Percentiles rank a stretch among this genome's conserved stretches.
Conservation (phyloP, 2,329 filamentous ascomycete genomes). For the Plenodomus tracheiphilus region DNA sequence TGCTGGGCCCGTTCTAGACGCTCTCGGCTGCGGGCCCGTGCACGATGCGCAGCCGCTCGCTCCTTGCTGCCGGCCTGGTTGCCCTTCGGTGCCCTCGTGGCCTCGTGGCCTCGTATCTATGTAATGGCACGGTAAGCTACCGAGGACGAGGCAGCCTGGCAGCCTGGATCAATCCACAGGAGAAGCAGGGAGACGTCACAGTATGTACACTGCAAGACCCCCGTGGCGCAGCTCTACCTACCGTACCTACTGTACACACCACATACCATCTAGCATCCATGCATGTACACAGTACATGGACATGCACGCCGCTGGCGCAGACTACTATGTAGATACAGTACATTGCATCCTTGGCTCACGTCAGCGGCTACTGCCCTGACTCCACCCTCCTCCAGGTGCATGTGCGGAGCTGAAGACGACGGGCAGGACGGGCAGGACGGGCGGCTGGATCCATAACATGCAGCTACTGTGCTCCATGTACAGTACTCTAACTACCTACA, state of each 20-base stretch:
- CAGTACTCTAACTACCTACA: too few species aligned
- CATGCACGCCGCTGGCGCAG: not conserved
- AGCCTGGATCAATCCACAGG: too few species aligned
- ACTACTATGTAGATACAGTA: not conserved
- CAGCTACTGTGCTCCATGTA: too few species aligned
- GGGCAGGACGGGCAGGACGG: slow-evolving; percentile 1
- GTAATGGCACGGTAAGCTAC: too few species aligned
- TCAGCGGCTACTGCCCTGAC: slow-evolving; percentile 10
- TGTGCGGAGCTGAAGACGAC: not conserved
- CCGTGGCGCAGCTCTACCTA: too few species aligned
- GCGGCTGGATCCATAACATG: slow-evolving; percentile 3
- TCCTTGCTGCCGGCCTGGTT: too few species aligned
- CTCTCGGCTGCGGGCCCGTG: slow-evolving; percentile 13
- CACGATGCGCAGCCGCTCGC: not conserved
- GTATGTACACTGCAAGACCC: too few species aligned
- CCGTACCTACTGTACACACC: too few species aligned
- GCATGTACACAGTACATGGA: not conserved
- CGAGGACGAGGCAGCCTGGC: too few species aligned
- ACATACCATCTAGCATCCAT: too few species aligned
- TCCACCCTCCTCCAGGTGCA: slow-evolving; percentile 2
- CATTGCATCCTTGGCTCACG: slow-evolving; percentile 1
- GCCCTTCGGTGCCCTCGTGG: not conserved
- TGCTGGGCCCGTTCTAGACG: slow-evolving; percentile 26
- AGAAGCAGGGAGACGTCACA: too few species aligned
- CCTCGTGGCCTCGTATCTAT: too few species aligned